Base-by-base conservation (phyloP, 1,139 yeast genomes). In the Sugiyamaella paludigena region DNA sequence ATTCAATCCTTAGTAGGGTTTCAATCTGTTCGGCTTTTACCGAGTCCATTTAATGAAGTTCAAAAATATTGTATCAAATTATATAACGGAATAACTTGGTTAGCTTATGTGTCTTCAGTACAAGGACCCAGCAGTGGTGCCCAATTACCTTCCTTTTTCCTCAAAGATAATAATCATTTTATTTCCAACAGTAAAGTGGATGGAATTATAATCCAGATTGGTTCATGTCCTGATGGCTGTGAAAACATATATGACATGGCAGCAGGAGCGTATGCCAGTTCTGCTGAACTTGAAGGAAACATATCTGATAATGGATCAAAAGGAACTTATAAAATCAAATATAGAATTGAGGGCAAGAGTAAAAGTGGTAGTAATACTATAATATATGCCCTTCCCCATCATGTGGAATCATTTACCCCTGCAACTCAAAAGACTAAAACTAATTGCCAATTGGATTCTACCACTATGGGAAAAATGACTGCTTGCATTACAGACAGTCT, bases 381-480 rank as follows among this genome's bases (percentile, higher is more conserved):
- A 34, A 66, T 84, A 6, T 86, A 80, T 66, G 87, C 87, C 2
- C 74, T 84, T 44, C 91, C 92, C 15, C 95, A 87, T 64, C 95
- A 85, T 50, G 73, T 78, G 40, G 74, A 69, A 28, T 75, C 86
- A 1, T 71, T 85, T 49, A 65, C 76, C 7, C 48, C 54, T 7
- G 50, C 58, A 12, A 38, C 50, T 27, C 8, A 19, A 3, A 40
- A 45, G 19, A 38, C 43, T 10, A 50, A 46, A 37, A 51, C 88
- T 8, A 79, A 78, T 35, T 71, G 82, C 40, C 60, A 66, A 27
- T 65, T 85, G 45, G 72, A 73, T 26, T 81, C 89, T 0, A 77
- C 87, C 7, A 79, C 84, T 10, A 81, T 82, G 71, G 95, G 95
- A 41, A 61, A 59, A 13, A 80, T 85, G 84, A 68, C 72, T 16